Conservation (phyloP, 805 yeast species). For the Scheffersomyces coipomensis region DNA sequence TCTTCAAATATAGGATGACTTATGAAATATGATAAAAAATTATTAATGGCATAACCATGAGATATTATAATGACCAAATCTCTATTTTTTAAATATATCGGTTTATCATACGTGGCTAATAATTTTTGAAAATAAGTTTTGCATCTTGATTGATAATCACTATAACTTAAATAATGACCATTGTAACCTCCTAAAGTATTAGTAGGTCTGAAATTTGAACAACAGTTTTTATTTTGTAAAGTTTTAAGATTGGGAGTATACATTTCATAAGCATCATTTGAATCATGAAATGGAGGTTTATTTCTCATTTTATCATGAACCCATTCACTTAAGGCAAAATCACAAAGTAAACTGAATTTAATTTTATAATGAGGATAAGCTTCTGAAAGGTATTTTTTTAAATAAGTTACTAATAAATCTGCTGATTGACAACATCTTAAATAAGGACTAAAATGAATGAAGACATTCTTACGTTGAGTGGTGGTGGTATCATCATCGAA, state of each 20-base stretch:
- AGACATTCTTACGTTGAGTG: slow-evolving; percentile 26
- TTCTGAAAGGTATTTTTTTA: slow-evolving; percentile 20
- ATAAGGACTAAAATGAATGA: slow-evolving; percentile 42
- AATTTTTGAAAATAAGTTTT: slow-evolving; percentile 39
- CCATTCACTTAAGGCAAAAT: slow-evolving; percentile 47
- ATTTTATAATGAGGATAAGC: slow-evolving; percentile 28
- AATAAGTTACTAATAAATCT: slow-evolving; percentile 31
- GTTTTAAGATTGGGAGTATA: slow-evolving; percentile 41
- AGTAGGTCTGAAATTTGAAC: slow-evolving; percentile 43
- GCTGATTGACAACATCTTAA: slow-evolving; percentile 45
- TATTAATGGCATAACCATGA: slow-evolving; percentile 42
- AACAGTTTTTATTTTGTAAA: slow-evolving; percentile 28
- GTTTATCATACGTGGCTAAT: slow-evolving; percentile 42
- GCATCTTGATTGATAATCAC: slow-evolving; percentile 38
- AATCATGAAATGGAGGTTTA: slow-evolving; percentile 41
- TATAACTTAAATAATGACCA: slow-evolving; percentile 38
- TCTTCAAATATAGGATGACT: slow-evolving; percentile 46
- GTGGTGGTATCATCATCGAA: slow-evolving; percentile 5
- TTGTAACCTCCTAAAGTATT: slow-evolving; percentile 41
- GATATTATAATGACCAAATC: slow-evolving; percentile 38
- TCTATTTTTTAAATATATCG: slow-evolving; percentile 24
- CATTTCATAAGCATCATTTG: slow-evolving; percentile 46
- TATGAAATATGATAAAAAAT: slow-evolving; percentile 37
- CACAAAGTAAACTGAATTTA: slow-evolving; percentile 39
- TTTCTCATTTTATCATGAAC: slow-evolving; percentile 42